Conservation (phyloP, 1,284 basidiomycete genomes). For the Boletus subluridellus region DNA sequence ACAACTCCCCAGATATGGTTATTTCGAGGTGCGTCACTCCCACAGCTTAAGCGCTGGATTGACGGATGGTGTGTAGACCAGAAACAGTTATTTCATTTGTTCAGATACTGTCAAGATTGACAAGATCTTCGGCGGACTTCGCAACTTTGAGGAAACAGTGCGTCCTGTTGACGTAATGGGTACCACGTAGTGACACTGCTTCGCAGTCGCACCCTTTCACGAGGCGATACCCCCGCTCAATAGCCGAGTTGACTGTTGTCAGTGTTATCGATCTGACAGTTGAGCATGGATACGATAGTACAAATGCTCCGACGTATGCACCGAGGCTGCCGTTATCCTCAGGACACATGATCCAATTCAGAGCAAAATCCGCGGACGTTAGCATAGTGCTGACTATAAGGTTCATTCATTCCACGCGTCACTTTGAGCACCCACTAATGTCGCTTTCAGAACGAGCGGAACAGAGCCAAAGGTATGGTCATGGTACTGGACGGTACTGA, state of each 20-base stretch:
- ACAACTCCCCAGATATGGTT: slow-evolving; percentile 50
- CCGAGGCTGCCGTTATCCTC: slow-evolving; percentile 69
- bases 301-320: slow-evolving; percentile 60
- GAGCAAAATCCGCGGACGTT: slow-evolving; percentile 46
- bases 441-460: slow-evolving; percentile 64
- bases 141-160: slow-evolving; percentile 50
- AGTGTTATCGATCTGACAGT: slow-evolving; percentile 70
- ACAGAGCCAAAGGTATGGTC: slow-evolving; percentile 78
- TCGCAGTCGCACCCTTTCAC: slow-evolving; percentile 14
- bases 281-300: slow-evolving; percentile 64
- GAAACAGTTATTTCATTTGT: slow-evolving; percentile 80
- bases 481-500: neutral
- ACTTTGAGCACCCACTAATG: neutral
- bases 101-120: slow-evolving; percentile 59
- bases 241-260: slow-evolving; percentile 59
- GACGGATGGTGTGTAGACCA: slow-evolving; percentile 49
- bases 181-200: slow-evolving; percentile 3
- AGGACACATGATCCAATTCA: slow-evolving; percentile 82
- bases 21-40: slow-evolving; percentile 15
- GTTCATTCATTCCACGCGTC: slow-evolving; percentile 39
- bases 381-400: slow-evolving; percentile 63
- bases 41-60: neutral
- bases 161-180: slow-evolving; percentile 5
- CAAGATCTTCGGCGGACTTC: slow-evolving; percentile 62
- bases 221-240: slow-evolving; percentile 52